phyloP scores from a whole-genome alignment of 2,329 filamentous ascomycete species.

The Curvularia sp. region DNA sequence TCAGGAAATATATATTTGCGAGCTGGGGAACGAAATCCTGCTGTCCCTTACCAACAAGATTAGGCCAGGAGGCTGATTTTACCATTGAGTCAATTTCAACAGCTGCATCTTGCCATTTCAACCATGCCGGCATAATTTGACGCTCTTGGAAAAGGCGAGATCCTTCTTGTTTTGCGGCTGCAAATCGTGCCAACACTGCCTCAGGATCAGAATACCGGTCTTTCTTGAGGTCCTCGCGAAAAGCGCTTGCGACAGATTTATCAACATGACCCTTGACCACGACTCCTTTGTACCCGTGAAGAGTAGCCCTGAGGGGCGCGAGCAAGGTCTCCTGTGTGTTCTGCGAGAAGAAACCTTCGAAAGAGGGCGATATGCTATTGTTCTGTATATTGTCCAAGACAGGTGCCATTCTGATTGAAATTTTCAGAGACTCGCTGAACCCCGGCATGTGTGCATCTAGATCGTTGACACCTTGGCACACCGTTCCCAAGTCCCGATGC shows the following conservation, averaged over 20 bases:
- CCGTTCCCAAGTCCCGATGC: slow-evolving; percentile 18
- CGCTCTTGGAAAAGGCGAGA: slow-evolving; percentile 12
- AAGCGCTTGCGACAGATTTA: slow-evolving; percentile 14
- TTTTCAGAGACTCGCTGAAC: slow-evolving; percentile 7
- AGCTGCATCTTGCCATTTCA: slow-evolving; percentile 19
- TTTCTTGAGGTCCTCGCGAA: slow-evolving; percentile 16
- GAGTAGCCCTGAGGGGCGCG: slow-evolving; percentile 18
- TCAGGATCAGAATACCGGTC: slow-evolving; percentile 19
- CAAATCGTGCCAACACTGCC: slow-evolving; percentile 14
- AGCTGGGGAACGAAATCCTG: slow-evolving; percentile 21
- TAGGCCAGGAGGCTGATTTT: slow-evolving; percentile 17
- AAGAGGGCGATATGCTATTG: not conserved
- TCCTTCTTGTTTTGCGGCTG: slow-evolving; percentile 21
- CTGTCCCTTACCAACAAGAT: slow-evolving; percentile 13
- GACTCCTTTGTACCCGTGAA: slow-evolving; percentile 22
- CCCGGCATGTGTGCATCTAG: slow-evolving; percentile 11
- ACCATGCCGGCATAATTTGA: not conserved
- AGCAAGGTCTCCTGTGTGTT: slow-evolving; percentile 27
- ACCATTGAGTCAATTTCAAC: slow-evolving; percentile 20
- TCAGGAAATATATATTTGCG: slow-evolving; percentile 24
- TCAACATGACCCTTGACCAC: slow-evolving; percentile 17
- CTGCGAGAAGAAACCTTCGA: slow-evolving; percentile 24
- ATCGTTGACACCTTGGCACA: slow-evolving; percentile 21
- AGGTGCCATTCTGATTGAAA: slow-evolving; percentile 19
- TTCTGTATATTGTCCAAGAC: not conserved